Percentiles rank a stretch among this genome's conserved stretches.
Conservation (phyloP, 2,329 filamentous ascomycete species). For the Knufia petricola region DNA sequence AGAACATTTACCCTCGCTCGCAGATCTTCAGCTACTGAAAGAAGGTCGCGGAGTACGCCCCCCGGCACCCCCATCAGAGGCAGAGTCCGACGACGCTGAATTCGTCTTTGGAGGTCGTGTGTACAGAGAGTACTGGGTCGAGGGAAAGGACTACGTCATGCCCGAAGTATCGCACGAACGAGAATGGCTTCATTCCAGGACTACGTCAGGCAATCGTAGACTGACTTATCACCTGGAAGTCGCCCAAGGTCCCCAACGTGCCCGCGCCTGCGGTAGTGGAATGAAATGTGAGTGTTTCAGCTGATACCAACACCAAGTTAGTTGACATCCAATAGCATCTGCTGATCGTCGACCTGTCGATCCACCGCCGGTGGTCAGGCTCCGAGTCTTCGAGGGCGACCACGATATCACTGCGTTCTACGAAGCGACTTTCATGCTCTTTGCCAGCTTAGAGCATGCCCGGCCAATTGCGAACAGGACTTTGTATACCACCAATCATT, state of each 20-base stretch:
- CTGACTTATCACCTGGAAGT: slow-evolving; percentile 77
- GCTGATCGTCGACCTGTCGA: slow-evolving; percentile 88
- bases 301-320: slow-evolving; percentile 7
- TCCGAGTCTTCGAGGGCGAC: slow-evolving; percentile 55
- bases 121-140: slow-evolving; percentile 13
- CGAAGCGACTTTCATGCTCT: slow-evolving; percentile 96
- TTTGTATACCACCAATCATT: slow-evolving; percentile 57
- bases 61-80: neutral
- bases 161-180: slow-evolving; percentile 45
- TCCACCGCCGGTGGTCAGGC: slow-evolving; percentile 85
- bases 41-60: neutral
- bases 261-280: slow-evolving; percentile 87
- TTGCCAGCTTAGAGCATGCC: slow-evolving; percentile 78
- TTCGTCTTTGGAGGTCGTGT: neutral
- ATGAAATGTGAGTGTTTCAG: slow-evolving; percentile 79
- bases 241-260: slow-evolving; percentile 87
- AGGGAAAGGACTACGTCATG: slow-evolving; percentile 34
- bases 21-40: neutral
- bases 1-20: neutral
- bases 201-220: slow-evolving; percentile 64
- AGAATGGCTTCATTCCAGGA: slow-evolving; percentile 42
- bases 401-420: slow-evolving; percentile 78
- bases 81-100: neutral
- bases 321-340: slow-evolving; percentile 46
- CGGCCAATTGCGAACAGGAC: slow-evolving; percentile 74